phyloP scores from a whole-genome alignment of 306 rosid genomes.

The Ormosia semicastrata region DNA sequence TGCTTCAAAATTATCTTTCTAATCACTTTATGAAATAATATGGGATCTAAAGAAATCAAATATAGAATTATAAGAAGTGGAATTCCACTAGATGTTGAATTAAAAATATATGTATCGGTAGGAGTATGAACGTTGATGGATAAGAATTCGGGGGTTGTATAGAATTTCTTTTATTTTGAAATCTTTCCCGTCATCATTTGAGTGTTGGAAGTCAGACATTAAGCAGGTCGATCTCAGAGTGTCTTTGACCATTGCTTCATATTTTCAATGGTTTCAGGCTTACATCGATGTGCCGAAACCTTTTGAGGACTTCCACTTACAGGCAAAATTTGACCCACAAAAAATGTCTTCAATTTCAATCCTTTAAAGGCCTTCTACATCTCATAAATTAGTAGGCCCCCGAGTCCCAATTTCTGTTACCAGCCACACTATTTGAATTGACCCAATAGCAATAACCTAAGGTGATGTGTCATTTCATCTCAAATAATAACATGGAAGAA shows the following conservation, averaged over 20 bases:
- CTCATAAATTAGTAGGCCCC: constrained; percentile 63
- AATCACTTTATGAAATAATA: neutral
- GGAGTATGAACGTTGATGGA: neutral
- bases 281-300: neutral
- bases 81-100: neutral
- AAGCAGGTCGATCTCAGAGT: neutral
- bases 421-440: constrained; percentile 36
- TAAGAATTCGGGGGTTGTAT: neutral
- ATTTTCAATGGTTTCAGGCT: neutral
- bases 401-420: constrained; percentile 42
- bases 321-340: constrained; percentile 41
- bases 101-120: neutral
- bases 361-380: constrained; percentile 28
- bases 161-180: neutral
- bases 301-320: constrained; percentile 33
- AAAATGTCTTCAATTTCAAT: constrained; percentile 41
- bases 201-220: neutral
- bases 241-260: constrained; percentile 5
- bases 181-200: neutral
- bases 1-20: neutral
- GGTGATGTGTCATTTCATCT: constrained; percentile 57
- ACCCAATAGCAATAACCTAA: constrained; percentile 40
- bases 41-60: neutral
- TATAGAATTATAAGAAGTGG: neutral
- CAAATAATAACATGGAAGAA: constrained; percentile 43